Base-by-base conservation (phyloP, 345 rosid species). In the Rubroshorea leprosula region DNA sequence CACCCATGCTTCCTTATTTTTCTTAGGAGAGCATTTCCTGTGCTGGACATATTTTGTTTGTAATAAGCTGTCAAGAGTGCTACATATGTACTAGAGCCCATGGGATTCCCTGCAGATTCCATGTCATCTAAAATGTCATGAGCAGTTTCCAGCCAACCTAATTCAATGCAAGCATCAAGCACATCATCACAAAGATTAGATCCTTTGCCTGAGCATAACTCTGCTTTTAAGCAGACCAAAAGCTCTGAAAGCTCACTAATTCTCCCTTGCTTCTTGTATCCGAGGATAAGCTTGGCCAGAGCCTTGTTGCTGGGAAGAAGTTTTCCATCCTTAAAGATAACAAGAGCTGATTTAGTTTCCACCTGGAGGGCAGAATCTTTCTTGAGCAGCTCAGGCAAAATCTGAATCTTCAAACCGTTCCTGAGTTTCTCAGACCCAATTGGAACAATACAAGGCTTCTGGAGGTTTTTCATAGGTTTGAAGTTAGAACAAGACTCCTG, bases 51-150 rank as follows among this genome's bases (percentile, higher is more conserved):
- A 55, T 73, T 74, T 71, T 58, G 66, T 54, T 72, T 46, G 39
- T 73, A 31, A 63, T 92, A 92, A 3, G 87, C 90, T 0, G 54
- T 68, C 68, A 89, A 67, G 58, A 86, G 81, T 24, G 63, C 52
- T 46, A 57, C 65, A 69, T 86, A 81, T 1, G 78, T 23, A 48
- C 48, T 44, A 64, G 65, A 61, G 19, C 57, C 72, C 64, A 77
- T 50, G 24, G 75, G 62, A 71, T 55, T 60, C 29, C 87, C 89
- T 19, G 74, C 76, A 17, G 71, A 64, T 72, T 76, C 81, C 75
- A 76, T 72, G 71, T 84, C 93, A 70, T 92, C 96, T 74, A 89
- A 76, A 66, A 89, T 80, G 72, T 92, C 98, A 65, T 86, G 97
- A 61, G 91, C 97, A 66, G 83, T 71, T 60, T 84, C 91, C 69